Conservation (phyloP, 257 asterid species). For the Solanum neorickii region DNA sequence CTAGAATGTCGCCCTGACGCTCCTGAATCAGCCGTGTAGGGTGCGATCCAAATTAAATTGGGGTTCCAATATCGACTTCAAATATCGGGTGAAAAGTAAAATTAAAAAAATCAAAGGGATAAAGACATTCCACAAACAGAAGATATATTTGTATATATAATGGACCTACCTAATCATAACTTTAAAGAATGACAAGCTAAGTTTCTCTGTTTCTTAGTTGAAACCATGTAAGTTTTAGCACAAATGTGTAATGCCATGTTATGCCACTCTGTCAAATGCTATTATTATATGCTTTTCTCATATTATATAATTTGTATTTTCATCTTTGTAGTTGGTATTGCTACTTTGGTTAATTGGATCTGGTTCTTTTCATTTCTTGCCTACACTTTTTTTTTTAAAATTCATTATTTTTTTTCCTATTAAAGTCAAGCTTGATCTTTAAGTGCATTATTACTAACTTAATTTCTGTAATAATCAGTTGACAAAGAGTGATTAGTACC, state of each 20-base stretch:
- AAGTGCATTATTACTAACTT: background rate
- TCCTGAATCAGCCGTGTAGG: fast-evolving
- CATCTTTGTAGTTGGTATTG: slow-evolving; percentile 11
- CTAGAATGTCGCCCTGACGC: fast-evolving
- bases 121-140: background rate
- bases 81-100: background rate
- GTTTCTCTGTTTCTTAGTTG: background rate
- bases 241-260: slow-evolving; percentile 10
- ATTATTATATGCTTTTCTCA: background rate
- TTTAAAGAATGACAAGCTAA: background rate
- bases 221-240: background rate
- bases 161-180: background rate
- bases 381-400: background rate
- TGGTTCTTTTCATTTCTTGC: background rate
- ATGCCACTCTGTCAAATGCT: slow-evolving; percentile 27
- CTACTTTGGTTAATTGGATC: background rate
- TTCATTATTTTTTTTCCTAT: background rate
- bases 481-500: background rate
- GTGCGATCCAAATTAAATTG: no score
- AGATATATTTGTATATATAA: background rate
- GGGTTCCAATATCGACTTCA: fast-evolving
- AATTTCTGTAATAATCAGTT: background rate
- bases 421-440: background rate
- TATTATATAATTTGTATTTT: background rate
- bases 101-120: background rate